A percentile compares a stretch with the other conserved stretches of the same genome.
These are phyloP conservation scores for Chalaropsis ovoidea DNA, from an alignment of 2,329 filamentous ascomycete species.

Conservation along the genomic window DNA sequence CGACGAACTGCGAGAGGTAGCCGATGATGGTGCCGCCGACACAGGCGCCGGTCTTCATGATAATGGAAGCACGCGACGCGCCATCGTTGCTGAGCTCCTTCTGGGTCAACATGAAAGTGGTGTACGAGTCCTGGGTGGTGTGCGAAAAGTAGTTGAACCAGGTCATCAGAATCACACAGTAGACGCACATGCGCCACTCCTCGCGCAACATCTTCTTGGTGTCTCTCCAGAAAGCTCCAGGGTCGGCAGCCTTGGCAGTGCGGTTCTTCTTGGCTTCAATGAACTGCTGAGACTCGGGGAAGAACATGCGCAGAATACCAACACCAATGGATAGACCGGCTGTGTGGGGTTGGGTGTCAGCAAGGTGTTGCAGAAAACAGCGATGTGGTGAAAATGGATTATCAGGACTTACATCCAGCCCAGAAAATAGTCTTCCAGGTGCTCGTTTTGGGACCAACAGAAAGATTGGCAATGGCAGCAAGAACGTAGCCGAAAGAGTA, in stretches of 20 bases:
- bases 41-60: conserved; percentile 70
- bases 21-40: conserved; percentile 64
- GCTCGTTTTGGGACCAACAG: conserved; percentile 52
- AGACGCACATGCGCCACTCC: conserved; percentile 69
- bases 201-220: conserved; percentile 55
- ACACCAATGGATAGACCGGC: conserved; percentile 57
- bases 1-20: conserved; percentile 64
- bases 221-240: conserved; percentile 54
- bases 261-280: conserved; percentile 50
- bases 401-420: conserved; percentile 43
- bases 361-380: conserved; percentile 1
- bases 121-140: conserved; percentile 71
- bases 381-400: background rate
- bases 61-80: conserved; percentile 63
- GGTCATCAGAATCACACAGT: conserved; percentile 69
- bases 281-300: conserved; percentile 69
- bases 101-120: conserved; percentile 65
- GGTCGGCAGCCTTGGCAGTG: conserved; percentile 32
- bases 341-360: conserved; percentile 25
- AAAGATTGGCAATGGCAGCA: conserved; percentile 64
- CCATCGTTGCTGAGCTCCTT: conserved; percentile 56
- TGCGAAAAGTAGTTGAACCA: conserved; percentile 69
- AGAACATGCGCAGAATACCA: conserved; percentile 55
- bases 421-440: conserved; percentile 70
- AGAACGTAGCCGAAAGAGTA: conserved; percentile 73